Conservation (phyloP, 352 stramenopile species). For the Thalassiosira delicatula region DNA sequence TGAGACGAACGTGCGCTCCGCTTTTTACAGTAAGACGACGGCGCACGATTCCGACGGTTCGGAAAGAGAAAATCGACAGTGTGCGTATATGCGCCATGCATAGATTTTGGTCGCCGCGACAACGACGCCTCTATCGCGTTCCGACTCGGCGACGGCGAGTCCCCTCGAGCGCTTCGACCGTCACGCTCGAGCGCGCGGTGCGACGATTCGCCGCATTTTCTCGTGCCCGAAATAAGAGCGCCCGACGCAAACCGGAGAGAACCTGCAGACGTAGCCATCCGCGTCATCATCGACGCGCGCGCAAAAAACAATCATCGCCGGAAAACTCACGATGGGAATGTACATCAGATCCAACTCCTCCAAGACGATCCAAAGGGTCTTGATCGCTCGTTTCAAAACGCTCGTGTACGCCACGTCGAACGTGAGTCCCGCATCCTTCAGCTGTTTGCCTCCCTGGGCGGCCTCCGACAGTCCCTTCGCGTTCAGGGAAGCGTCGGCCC, state of each 20-base stretch:
- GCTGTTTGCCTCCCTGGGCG: constrained; percentile 90
- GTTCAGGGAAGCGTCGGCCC: constrained; percentile 93
- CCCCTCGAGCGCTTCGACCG: too few relatives aligned
- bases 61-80: too few relatives aligned
- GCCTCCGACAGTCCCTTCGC: constrained; percentile 89
- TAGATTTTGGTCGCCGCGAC: too few relatives aligned
- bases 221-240: too few relatives aligned
- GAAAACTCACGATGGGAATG: constrained; percentile 89
- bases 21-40: too few relatives aligned
- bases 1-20: too few relatives aligned
- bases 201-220: too few relatives aligned
- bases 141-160: too few relatives aligned
- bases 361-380: constrained; percentile 96
- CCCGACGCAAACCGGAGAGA: not conserved
- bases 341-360: constrained; percentile 96
- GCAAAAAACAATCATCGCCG: constrained; percentile 86
- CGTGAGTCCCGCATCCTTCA: constrained; percentile 90
- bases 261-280: not conserved
- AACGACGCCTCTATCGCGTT: too few relatives aligned
- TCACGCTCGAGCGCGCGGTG: too few relatives aligned
- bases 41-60: too few relatives aligned
- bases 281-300: not conserved
- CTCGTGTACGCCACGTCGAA: constrained; percentile 95
- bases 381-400: constrained; percentile 96
- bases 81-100: too few relatives aligned